phyloP scores from a whole-genome alignment of 225 moss, liverwort and hornwort genomes.

The Pleurozium schreberi region DNA sequence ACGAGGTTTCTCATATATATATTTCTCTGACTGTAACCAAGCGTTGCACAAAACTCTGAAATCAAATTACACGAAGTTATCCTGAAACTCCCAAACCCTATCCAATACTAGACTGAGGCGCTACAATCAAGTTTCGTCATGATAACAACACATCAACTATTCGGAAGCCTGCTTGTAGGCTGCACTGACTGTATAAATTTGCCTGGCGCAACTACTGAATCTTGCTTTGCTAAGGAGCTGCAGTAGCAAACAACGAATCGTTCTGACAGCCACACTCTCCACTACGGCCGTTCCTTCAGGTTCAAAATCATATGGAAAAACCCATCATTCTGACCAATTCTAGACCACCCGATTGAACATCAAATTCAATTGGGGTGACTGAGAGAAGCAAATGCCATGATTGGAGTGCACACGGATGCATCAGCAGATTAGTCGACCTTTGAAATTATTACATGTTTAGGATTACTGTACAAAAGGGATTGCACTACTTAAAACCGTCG shows the following conservation, averaged over 20 bases:
- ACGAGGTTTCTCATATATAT: neutral
- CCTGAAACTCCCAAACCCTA: neutral
- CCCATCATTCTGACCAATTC: neutral
- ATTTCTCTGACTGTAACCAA: neutral
- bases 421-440: neutral
- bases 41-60: neutral
- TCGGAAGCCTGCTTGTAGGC: neutral
- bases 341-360: neutral
- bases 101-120: neutral
- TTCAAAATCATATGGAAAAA: constrained; percentile 1
- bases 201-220: neutral
- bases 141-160: neutral
- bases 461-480: constrained; percentile 3
- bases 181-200: neutral
- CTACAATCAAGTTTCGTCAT: neutral
- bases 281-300: neutral
- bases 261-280: neutral
- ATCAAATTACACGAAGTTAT: neutral
- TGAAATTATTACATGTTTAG: neutral
- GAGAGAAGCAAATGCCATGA: neutral
- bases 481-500: neutral
- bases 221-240: neutral
- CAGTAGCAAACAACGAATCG: neutral
- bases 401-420: neutral
- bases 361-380: neutral